Base-by-base conservation (phyloP, 768 basidiomycete species). In the Russula lepida region DNA sequence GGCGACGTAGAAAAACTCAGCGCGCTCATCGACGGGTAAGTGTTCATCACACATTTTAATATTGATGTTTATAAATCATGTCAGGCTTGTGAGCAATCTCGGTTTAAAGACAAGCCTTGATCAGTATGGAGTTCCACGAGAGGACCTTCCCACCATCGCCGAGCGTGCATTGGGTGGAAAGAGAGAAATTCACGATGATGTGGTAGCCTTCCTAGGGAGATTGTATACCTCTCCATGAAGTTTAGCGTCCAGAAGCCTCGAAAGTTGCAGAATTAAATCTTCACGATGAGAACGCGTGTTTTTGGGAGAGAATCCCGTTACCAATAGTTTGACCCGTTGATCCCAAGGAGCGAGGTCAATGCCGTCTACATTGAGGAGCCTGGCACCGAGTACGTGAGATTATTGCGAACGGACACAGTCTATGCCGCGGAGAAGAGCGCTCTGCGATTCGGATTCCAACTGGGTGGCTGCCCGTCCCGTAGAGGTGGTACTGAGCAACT, bases 51-150 rank as follows among this genome's bases (percentile, higher is more conserved):
- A 43, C 62, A 35, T 58, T 19, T 43, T 39, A 51, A 21, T 19
- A 12, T 39, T 27, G 52, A 12, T 23, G 33, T 4, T 28, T 33
- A 53, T 43, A 25, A 41, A 25, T 6, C 19, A 7, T n/a, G 32
- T 54, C 23, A 88, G 88, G 52, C 78, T 91, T 13, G 83, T 91
- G 15, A 72, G 69, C 2, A 66, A 75, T 9, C 77, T 91, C 28
- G 86, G 82, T 1, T 69, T 91, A 46, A 77, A 81, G 59, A 79
- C 79, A 9, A 82, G 74, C 23, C 77, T 89, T 41, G 69, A 74
- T 23, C 77, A 83, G 21, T 87, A 87, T 72, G 81, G 81, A 1
- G 85, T 90, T 1, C 86, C 88, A 8, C 76, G 65, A 48, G 75
- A 73, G 49, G 81, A 88, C 64, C 57, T 87, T 4, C 68, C 74